Base-by-base conservation (phyloP, 1,139 yeast genomes). In the Sugiyamaella castrensis region DNA sequence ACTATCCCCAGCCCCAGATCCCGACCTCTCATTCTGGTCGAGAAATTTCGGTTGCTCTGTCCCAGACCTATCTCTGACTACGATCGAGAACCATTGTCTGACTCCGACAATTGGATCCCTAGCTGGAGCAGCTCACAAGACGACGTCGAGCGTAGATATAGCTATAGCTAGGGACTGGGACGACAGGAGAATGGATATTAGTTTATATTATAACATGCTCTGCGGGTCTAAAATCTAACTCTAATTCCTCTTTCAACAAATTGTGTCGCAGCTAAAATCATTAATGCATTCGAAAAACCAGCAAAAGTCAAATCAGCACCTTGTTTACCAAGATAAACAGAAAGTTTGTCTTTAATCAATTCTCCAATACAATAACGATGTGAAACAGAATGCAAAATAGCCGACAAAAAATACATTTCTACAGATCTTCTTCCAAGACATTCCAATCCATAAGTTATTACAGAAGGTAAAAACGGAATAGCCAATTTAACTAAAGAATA, bases 401-500 rank as follows among this genome's bases (percentile, higher is more conserved):
- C 61, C 1, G 64, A 59, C 1, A 60, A 26, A 44, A 67, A 59
- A 51, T 62, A 67, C 27, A 65, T 56, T 46, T 65, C 70, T 28
- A 66, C 49, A 1, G 70, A 62, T 37, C 62, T 52, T 15, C 54
- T 53, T 8, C 71, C 71, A 26, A 65, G 53, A 40, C 61, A 57
- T 1, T 55, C 50, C 28, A 68, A 53, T 4, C 53, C 52, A 19
- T 52, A 44, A 7, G 41, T 30, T 1, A 63, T 53, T 4, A 46
- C 28, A 1, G 26, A 29, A 5, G 71, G 71, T 24, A 65, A 42
- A 39, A 57, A 58, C 1, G 68, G 68, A 24, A 59, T 24, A 1
- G 50, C 49, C 13, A 54, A 44, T 6, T 50, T 40, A 8, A 59
- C 46, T 8, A 52, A 52, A 11, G 62, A 55, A 43, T 59, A 67